Conservation (phyloP, 169 alveolate species). For the Cryptosporidium meleagridis region DNA sequence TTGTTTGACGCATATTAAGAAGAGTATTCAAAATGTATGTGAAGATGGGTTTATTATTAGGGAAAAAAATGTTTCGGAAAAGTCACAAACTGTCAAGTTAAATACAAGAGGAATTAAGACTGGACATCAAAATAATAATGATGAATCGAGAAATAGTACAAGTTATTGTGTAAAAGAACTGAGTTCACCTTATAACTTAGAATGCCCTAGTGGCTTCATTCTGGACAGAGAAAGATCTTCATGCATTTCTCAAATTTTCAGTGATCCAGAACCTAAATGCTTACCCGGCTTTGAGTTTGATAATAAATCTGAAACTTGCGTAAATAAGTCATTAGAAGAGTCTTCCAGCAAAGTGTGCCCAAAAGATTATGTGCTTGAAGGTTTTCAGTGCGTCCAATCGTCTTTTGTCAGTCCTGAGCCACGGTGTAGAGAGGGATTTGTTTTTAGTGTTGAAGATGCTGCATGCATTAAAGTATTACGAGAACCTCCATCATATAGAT, state of each 20-base stretch:
- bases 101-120: slow-evolving; percentile 39
- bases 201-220: slow-evolving; percentile 10
- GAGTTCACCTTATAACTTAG: slow-evolving; percentile 30
- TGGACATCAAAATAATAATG: slow-evolving; percentile 1
- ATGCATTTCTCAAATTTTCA: slow-evolving; percentile 44
- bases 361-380: slow-evolving; percentile 55
- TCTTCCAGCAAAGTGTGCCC: slow-evolving; percentile 59
- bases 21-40: slow-evolving; percentile 44
- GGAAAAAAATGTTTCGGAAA: not conserved
- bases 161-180: slow-evolving; percentile 39
- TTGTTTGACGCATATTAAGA: slow-evolving; percentile 46
- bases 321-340: slow-evolving; percentile 16
- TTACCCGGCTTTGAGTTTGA: slow-evolving; percentile 39
- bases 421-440: slow-evolving; percentile 61
- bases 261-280: slow-evolving; percentile 63
- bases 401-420: slow-evolving; percentile 71
- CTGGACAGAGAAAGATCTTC: slow-evolving; percentile 36
- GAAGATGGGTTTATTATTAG: slow-evolving; percentile 40
- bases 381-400: slow-evolving; percentile 69
- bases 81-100: not conserved
- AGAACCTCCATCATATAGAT: slow-evolving; percentile 71
- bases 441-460: slow-evolving; percentile 53
- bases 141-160: not conserved
- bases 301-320: slow-evolving; percentile 21
- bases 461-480: slow-evolving; percentile 62